Percentiles rank a stretch among this genome's conserved stretches.
phyloP scores from a whole-genome alignment of 2,329 filamentous ascomycete species.

The Penicillium verrucosum region DNA sequence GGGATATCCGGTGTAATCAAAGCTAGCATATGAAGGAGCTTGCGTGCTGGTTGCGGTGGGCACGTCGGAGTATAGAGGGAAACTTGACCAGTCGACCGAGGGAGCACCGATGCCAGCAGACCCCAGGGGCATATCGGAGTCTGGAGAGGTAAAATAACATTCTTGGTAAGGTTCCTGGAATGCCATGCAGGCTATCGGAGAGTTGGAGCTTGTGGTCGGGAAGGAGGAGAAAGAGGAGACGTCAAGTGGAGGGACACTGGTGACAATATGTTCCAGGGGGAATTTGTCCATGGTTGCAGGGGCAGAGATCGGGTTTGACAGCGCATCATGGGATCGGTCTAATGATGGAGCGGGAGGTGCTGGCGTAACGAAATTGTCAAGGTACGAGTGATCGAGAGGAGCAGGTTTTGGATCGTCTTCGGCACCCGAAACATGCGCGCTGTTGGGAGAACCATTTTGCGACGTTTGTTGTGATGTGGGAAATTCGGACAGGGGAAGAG shows the following conservation, averaged over 20 bases:
- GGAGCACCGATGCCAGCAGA: constrained; percentile 42
- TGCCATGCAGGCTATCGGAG: constrained; percentile 34
- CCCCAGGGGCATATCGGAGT: constrained; percentile 40
- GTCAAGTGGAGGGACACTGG: constrained; percentile 36
- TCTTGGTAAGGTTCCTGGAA: constrained; percentile 41
- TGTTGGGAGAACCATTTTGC: constrained; percentile 47
- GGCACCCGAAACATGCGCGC: constrained; percentile 27
- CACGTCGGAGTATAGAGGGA: constrained; percentile 42
- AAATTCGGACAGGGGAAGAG: constrained; percentile 22
- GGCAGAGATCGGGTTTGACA: constrained; percentile 25
- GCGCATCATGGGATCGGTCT: constrained; percentile 23
- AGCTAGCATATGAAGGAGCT: constrained; percentile 46
- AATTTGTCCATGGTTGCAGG: constrained; percentile 28
- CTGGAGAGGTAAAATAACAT: constrained; percentile 43
- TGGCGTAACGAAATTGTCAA: constrained; percentile 27
- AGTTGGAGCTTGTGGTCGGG: constrained; percentile 32
- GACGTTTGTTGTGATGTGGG: constrained; percentile 19
- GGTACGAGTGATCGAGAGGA: constrained; percentile 33
- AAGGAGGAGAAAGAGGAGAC: constrained; percentile 39
- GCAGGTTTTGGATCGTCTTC: constrained; percentile 26
- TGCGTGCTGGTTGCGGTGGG: constrained; percentile 43
- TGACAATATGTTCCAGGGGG: constrained; percentile 33
- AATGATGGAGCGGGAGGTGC: constrained; percentile 18
- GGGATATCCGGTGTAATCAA: constrained; percentile 43
- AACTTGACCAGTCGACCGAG: constrained; percentile 49